These are phyloP conservation scores for Neodidymelliopsis sp. DNA, from an alignment of 2,329 filamentous ascomycete genomes.

Conservation along the genomic window DNA sequence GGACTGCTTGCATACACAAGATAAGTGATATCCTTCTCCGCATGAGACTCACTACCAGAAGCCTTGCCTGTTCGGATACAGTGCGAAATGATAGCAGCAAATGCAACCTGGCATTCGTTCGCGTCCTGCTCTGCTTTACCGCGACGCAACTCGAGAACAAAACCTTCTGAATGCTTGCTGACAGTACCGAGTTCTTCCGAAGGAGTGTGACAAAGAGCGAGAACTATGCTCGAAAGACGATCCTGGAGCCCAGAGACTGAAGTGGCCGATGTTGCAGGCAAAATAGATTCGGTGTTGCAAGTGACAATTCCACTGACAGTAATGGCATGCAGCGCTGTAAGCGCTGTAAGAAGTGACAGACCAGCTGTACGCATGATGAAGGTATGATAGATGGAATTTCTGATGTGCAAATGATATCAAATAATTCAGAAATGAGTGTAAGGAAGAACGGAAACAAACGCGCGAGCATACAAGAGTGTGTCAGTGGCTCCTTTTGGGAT, in stretches of 20 bases:
- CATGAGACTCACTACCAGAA: neutral
- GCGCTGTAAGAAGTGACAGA: neutral
- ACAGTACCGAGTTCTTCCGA: neutral
- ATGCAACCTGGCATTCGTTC: neutral
- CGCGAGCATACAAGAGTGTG: neutral
- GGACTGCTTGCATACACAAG: neutral
- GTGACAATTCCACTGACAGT: neutral
- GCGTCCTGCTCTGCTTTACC: neutral
- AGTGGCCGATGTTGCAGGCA: neutral
- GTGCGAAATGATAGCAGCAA: slow-evolving; percentile 1
- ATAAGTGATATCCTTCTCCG: neutral
- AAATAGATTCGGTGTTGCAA: neutral
- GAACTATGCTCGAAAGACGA: neutral
- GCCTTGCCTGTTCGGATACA: neutral
- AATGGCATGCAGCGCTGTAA: neutral
- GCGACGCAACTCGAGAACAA: neutral
- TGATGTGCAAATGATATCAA: no score
- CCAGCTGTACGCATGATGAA: slow-evolving; percentile 2
- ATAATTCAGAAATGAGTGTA: neutral
- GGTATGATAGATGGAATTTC: neutral
- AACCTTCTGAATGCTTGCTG: neutral
- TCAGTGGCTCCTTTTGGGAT: neutral
- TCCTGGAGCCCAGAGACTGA: neutral
- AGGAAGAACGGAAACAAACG: neutral
- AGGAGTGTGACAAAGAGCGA: neutral